Conservation (phyloP, 1,284 basidiomycete genomes). For the Irpex lacteus region DNA sequence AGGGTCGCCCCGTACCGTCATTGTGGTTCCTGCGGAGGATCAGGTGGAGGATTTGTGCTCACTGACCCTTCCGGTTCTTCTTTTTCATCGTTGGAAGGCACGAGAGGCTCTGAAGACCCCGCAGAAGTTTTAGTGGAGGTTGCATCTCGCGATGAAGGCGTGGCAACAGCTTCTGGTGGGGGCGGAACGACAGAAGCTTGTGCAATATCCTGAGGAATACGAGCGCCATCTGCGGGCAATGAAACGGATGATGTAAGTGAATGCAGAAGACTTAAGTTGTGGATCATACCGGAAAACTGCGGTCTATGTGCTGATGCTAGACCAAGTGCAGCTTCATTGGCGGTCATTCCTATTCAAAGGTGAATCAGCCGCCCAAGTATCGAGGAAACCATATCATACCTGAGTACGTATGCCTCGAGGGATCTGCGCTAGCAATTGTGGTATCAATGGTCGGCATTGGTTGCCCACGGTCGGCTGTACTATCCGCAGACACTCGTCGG, state of each 20-base stretch:
- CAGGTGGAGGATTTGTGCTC: constrained; percentile 8
- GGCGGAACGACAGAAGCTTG: background rate
- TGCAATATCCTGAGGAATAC: background rate
- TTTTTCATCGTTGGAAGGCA: background rate
- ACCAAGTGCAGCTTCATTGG: constrained; percentile 14
- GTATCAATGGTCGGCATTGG: background rate
- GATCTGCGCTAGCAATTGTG: background rate
- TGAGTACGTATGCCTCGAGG: background rate
- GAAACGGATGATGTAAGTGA: background rate
- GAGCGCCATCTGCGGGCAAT: constrained; percentile 3
- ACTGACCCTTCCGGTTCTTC: background rate
- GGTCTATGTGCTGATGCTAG: constrained; percentile 12
- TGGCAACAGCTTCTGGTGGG: background rate
- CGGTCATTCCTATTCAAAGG: constrained; percentile 11
- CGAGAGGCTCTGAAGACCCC: background rate
- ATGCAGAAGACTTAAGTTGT: background rate
- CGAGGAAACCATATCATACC: constrained; percentile 3
- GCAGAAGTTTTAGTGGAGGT: background rate
- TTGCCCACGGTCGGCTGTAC: background rate
- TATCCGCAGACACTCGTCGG: constrained; percentile 1
- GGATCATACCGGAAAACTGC: constrained; percentile 10
- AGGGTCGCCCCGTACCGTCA: constrained; percentile 64
- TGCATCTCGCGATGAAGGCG: background rate
- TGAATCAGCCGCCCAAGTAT: background rate
- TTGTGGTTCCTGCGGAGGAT: constrained; percentile 21